phyloP scores from a whole-genome alignment of 2,329 filamentous ascomycete species.

The Penicillium capsulatum region DNA sequence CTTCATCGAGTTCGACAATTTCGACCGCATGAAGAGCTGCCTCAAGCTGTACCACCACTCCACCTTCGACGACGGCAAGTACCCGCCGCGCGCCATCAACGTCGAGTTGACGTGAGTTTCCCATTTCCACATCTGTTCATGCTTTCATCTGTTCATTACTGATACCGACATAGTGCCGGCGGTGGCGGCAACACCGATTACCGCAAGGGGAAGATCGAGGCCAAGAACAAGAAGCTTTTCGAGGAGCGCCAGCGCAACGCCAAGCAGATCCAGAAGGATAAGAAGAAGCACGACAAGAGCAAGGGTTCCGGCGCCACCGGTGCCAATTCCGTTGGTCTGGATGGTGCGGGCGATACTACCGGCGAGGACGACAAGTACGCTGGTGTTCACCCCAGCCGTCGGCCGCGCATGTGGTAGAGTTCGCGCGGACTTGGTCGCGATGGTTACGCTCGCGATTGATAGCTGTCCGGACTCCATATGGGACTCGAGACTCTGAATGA shows the following conservation, averaged over 20 bases:
- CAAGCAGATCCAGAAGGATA: neutral
- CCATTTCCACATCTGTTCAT: neutral
- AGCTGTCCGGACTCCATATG: neutral
- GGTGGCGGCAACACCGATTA: constrained; percentile 66
- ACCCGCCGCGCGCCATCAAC: constrained; percentile 70
- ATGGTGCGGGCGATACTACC: constrained; percentile 11
- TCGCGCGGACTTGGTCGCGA: neutral
- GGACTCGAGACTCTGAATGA: too few relatives aligned
- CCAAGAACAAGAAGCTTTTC: constrained; percentile 31
- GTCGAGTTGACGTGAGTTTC: constrained; percentile 76
- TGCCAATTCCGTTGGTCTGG: constrained; percentile 17
- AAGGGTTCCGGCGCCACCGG: constrained; percentile 20
- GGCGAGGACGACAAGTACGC: constrained; percentile 28
- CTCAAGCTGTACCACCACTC: constrained; percentile 87
- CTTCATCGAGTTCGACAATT: constrained; percentile 84
- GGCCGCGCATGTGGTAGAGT: constrained; percentile 31
- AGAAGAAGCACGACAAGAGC: constrained; percentile 22
- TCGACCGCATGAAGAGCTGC: constrained; percentile 87
- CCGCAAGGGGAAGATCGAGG: constrained; percentile 70
- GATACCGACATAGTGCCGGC: constrained; percentile 58
- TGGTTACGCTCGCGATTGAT: neutral
- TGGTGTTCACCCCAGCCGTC: constrained; percentile 45
- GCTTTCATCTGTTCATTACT: constrained; percentile 3
- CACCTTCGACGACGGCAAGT: constrained; percentile 59
- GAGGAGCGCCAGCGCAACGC: neutral